Evolutionary conservation across 495 filamentous ascomycete genomes (phyloP).

Genomic region (Collariella sp.): DNA sequence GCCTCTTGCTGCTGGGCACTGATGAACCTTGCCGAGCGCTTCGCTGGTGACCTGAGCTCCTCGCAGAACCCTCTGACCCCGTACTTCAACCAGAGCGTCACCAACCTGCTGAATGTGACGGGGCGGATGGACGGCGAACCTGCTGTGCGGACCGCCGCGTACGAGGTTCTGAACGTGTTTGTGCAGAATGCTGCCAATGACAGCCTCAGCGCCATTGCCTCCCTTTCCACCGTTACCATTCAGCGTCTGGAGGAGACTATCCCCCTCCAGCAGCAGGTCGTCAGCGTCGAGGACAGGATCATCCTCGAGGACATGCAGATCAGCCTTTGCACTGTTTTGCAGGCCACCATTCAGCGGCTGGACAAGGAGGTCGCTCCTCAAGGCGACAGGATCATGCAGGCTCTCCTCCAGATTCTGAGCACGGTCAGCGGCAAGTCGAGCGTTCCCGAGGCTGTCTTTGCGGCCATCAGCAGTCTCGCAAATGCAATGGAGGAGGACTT

Average conservation of each 20-base stretch:
- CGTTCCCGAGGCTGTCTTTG: conserved; percentile 89
- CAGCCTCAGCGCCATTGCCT: conserved; percentile 70
- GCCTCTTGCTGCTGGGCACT: conserved; percentile 97
- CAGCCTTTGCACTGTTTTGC: conserved; percentile 79
- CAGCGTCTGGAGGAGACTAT: conserved; percentile 85
- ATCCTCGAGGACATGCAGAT: conserved; percentile 96
- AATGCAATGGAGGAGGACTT: conserved; percentile 88
- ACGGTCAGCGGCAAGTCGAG: conserved; percentile 80
- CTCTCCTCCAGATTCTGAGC: conserved; percentile 68
- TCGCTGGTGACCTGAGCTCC: conserved; percentile 69
- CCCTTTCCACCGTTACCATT: conserved; percentile 72
- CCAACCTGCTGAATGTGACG: conserved; percentile 74
- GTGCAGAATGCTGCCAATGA: conserved; percentile 83
- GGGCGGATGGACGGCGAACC: conserved; percentile 78
- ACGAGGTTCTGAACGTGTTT: conserved; percentile 92
- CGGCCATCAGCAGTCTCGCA: conserved; percentile 75
- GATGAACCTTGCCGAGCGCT: conserved; percentile 96
- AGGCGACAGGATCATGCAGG: conserved; percentile 86
- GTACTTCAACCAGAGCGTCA: conserved; percentile 89
- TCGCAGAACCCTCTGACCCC: conserved; percentile 76
- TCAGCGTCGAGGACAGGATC: conserved; percentile 91
- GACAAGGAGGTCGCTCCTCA: conserved; percentile 87
- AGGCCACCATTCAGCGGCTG: conserved; percentile 84
- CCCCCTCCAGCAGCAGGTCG: conserved; percentile 84
- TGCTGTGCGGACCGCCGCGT: conserved; percentile 93